phyloP scores from a whole-genome alignment of 257 asterid species.

The Thymus quinquecostatus region DNA sequence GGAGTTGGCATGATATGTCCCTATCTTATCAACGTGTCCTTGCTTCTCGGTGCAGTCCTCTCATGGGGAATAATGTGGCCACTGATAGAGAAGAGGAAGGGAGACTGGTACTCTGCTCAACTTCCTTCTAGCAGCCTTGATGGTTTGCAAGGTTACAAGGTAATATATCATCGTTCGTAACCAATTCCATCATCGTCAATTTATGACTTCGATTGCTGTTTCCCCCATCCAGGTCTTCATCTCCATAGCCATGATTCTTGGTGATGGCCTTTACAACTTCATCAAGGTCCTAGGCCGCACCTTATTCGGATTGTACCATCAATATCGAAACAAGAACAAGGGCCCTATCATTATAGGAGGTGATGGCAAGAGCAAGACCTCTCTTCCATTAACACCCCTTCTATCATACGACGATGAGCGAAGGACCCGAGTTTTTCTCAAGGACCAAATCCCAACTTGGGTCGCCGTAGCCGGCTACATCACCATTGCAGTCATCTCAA shows the following conservation, averaged over 20 bases:
- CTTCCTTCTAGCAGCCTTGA: slow-evolving; percentile 52
- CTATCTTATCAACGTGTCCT: slow-evolving; percentile 69
- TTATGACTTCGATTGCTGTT: background rate
- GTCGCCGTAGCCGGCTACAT: slow-evolving; percentile 65
- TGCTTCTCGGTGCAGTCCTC: slow-evolving; percentile 83
- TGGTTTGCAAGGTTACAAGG: slow-evolving; percentile 92
- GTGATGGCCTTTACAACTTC: slow-evolving; percentile 92
- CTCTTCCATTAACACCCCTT: slow-evolving; percentile 26
- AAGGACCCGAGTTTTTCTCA: slow-evolving; percentile 68
- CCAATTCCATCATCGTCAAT: background rate
- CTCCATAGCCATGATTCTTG: slow-evolving; percentile 91
- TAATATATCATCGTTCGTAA: slow-evolving; percentile 16
- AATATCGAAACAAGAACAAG: slow-evolving; percentile 41
- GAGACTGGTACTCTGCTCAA: slow-evolving; percentile 73
- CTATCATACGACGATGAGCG: slow-evolving; percentile 69
- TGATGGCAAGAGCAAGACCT: background rate
- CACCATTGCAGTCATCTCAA: slow-evolving; percentile 56
- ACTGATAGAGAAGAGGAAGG: slow-evolving; percentile 61
- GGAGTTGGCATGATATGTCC: slow-evolving; percentile 99
- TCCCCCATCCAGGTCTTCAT: slow-evolving; percentile 59
- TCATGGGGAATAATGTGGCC: slow-evolving; percentile 99
- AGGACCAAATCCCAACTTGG: slow-evolving; percentile 86
- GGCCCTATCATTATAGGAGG: slow-evolving; percentile 45
- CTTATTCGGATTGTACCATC: slow-evolving; percentile 57
- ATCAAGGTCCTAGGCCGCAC: slow-evolving; percentile 74